Base-by-base conservation (phyloP, 352 stramenopile species). In the Stramenopiles sp. region DNA sequence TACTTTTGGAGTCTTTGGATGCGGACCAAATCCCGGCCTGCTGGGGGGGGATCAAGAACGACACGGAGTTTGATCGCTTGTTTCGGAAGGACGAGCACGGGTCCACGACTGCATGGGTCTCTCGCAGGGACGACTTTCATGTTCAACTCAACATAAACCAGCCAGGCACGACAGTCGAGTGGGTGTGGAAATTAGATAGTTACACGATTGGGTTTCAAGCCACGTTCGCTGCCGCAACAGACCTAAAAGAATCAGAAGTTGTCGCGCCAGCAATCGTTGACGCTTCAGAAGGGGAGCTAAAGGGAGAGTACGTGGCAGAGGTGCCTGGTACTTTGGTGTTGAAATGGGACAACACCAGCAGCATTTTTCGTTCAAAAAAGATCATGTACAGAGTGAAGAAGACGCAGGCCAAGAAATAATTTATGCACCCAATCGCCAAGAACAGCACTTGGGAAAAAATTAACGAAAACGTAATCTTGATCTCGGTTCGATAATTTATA, bases 181-280 rank as follows among this genome's bases (percentile, higher is more conserved):
- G 53, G 53, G 33, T 71, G 4, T 35, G 31, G 12, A 35, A 31
- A 4, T 35, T 71, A 4, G 35, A 71, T 35, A 35, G 35, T 6
- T 71, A 71, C 12, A 71, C 53, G 2, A 71, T 71, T 35, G 6
- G 35, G 33, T 71, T 71, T 71, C 31, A 71, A 71, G 53, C 35
- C 35, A 6, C 53, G 1, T 71, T 71, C 35, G 53, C 33, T 4
- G 53, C 33, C 4, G 33, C 35, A 35, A 71, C 2, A 6, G 53
- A 71, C 2, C 4, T 35, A 4, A 6, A 35, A 6, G 2, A 2
- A 71, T 2, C 6, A 6, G 53, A 2, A 33, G 53, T 35, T 35
- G 6, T 2, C 6, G 53, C 43, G 25, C 43, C 12, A 53, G 43
- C 43, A 71, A 71, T 35, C 12, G 53, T 33, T 6, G 53, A 71